phyloP scores from a whole-genome alignment of 371 early-diverging fungal genomes.

The Gilbertella persicaria region DNA sequence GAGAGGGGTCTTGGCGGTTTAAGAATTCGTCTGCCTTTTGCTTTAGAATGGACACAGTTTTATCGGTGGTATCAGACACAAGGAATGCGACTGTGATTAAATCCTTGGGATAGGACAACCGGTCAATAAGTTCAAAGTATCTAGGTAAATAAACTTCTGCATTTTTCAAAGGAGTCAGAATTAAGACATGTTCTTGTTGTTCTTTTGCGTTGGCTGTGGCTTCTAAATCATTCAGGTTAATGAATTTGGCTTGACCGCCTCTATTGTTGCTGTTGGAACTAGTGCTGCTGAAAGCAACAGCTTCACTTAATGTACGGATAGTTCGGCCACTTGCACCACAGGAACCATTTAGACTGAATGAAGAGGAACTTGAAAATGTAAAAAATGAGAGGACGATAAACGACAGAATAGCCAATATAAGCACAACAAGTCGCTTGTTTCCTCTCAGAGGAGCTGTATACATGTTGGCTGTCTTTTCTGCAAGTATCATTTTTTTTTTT shows the following conservation, averaged over 20 bases:
- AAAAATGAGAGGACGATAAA: slow-evolving; percentile 34
- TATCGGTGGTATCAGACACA: slow-evolving; percentile 54
- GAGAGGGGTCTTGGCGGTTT: slow-evolving; percentile 22
- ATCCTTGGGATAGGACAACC: slow-evolving; percentile 56
- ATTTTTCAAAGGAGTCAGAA: slow-evolving; percentile 67
- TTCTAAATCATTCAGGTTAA: slow-evolving; percentile 30
- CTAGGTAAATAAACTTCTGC: slow-evolving; percentile 52
- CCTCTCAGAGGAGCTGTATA: slow-evolving; percentile 34
- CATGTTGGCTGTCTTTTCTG: slow-evolving; percentile 30
- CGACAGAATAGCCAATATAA: slow-evolving; percentile 30
- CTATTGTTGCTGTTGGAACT: neutral
- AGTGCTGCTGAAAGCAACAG: slow-evolving; percentile 23
- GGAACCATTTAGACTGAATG: slow-evolving; percentile 21
- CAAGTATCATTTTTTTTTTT: slow-evolving; percentile 11
- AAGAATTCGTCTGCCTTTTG: slow-evolving; percentile 27
- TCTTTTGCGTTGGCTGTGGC: slow-evolving; percentile 25
- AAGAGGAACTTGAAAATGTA: slow-evolving; percentile 31
- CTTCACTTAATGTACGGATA: slow-evolving; percentile 34
- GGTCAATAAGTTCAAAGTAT: slow-evolving; percentile 56
- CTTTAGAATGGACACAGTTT: slow-evolving; percentile 46
- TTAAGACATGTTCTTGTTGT: slow-evolving; percentile 46
- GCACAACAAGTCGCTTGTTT: slow-evolving; percentile 32
- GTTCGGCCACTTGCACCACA: slow-evolving; percentile 35
- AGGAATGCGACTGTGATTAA: slow-evolving; percentile 61
- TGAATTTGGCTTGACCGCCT: slow-evolving; percentile 21